A percentile compares a stretch with the other conserved stretches of the same genome.
phyloP scores from a whole-genome alignment of 805 yeast genomes.

The Blastobotrys attinorum region DNA sequence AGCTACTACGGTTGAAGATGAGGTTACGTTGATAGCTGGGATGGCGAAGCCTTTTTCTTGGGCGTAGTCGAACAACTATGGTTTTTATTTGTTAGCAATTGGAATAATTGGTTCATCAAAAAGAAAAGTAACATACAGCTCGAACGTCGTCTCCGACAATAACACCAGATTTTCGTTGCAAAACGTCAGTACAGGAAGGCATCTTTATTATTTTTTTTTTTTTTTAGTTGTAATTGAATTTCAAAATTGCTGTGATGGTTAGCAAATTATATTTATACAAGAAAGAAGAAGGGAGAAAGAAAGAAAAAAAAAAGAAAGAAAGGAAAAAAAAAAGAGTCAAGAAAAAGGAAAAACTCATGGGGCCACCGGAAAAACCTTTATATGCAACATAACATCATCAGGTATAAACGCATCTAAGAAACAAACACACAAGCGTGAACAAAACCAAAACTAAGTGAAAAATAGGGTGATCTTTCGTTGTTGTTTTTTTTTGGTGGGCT shows the following conservation, averaged over 20 bases:
- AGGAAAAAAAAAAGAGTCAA: not conserved
- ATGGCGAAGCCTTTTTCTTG: constrained; percentile 91
- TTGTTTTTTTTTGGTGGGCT: too few species aligned
- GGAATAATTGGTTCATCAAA: not conserved
- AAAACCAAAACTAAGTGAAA: too few species aligned
- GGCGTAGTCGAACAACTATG: constrained; percentile 68
- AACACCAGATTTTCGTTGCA: constrained; percentile 91
- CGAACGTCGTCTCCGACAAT: constrained; percentile 97
- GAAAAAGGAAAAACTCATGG: not conserved
- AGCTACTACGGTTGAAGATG: constrained; percentile 94
- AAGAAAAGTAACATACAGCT: constrained; percentile 15
- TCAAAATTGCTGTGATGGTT: not conserved
- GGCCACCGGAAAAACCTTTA: not conserved
- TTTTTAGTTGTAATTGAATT: not conserved
- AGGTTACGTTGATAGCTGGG: constrained; percentile 97
- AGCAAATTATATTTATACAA: not conserved
- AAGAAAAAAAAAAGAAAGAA: not conserved
- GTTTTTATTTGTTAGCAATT: not conserved
- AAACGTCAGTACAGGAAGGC: constrained; percentile 44
- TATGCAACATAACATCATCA: too few species aligned
- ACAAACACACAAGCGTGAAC: too few species aligned
- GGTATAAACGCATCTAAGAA: too few species aligned
- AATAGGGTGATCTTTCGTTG: too few species aligned
- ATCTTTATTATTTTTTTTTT: constrained; percentile 8
- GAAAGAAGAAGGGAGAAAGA: not conserved